Conservation (phyloP, 2,329 filamentous ascomycete genomes). For the Dothideomycetes sp. region DNA sequence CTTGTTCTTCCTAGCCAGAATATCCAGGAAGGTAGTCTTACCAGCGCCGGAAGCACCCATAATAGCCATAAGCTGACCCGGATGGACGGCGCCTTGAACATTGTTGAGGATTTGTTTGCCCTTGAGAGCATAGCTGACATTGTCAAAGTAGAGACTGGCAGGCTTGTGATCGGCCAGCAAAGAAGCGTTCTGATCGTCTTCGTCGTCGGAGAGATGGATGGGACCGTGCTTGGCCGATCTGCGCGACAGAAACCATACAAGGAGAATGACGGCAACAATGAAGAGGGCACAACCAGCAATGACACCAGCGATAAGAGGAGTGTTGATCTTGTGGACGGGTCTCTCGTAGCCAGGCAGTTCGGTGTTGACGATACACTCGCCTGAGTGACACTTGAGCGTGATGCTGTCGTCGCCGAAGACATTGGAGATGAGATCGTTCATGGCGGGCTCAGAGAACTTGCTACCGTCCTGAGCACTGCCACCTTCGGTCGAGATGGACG, state of each 20-base stretch:
- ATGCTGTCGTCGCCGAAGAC: slow-evolving; percentile 93
- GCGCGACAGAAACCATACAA: slow-evolving; percentile 80
- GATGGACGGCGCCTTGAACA: slow-evolving; percentile 78
- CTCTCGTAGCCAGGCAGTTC: slow-evolving; percentile 85
- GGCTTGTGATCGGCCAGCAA: slow-evolving; percentile 89
- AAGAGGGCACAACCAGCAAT: slow-evolving; percentile 82
- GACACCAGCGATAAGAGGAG: slow-evolving; percentile 85
- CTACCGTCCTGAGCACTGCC: slow-evolving; percentile 60
- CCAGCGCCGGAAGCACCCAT: slow-evolving; percentile 98
- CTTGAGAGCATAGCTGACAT: slow-evolving; percentile 78
- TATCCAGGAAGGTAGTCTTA: slow-evolving; percentile 95
- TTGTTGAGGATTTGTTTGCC: slow-evolving; percentile 75
- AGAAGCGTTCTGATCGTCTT: slow-evolving; percentile 73
- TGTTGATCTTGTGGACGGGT: slow-evolving; percentile 92
- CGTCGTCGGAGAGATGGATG: slow-evolving; percentile 73
- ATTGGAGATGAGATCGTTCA: slow-evolving; percentile 80
- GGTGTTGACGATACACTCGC: slow-evolving; percentile 88
- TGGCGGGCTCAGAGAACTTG: slow-evolving; percentile 79
- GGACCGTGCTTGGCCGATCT: slow-evolving; percentile 54
- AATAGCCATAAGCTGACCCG: slow-evolving; percentile 92
- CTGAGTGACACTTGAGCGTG: slow-evolving; percentile 67
- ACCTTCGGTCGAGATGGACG: slow-evolving; percentile 50
- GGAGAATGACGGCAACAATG: slow-evolving; percentile 73
- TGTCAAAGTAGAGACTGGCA: slow-evolving; percentile 76
- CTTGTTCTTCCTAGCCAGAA: slow-evolving; percentile 94